Conservation (phyloP, 495 filamentous ascomycete species). For the Sabuloglossum arenarium region DNA sequence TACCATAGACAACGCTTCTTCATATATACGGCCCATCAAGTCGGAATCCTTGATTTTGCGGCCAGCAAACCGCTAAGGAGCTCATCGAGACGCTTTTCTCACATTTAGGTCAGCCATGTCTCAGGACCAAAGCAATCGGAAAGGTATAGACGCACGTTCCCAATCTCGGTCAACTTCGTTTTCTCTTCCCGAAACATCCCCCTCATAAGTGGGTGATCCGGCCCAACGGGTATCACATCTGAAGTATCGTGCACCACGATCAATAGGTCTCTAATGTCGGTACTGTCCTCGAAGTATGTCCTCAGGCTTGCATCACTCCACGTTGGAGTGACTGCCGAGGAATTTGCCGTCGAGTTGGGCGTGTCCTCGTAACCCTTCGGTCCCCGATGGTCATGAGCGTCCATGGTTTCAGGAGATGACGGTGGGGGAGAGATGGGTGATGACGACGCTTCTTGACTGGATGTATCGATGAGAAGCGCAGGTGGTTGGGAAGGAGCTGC, state of each 20-base stretch:
- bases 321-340: constrained; percentile 19
- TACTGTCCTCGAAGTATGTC: constrained; percentile 77
- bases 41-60: not conserved
- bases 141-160: constrained; percentile 20
- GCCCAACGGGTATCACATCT: constrained; percentile 48
- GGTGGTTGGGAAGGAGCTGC: constrained; percentile 22
- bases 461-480: constrained; percentile 40
- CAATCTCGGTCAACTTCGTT: constrained; percentile 60
- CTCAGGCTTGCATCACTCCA: constrained; percentile 78
- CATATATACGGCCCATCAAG: not conserved
- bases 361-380: constrained; percentile 5
- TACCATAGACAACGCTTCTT: not conserved
- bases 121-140: not conserved
- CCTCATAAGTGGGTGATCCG: constrained; percentile 67
- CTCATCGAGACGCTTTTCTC: not conserved
- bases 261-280: constrained; percentile 78
- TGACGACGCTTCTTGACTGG: constrained; percentile 39
- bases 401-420: constrained; percentile 32
- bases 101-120: not conserved
- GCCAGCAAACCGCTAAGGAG: not conserved
- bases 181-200: constrained; percentile 72
- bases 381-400: not conserved
- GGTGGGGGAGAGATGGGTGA: constrained; percentile 41
- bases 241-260: constrained; percentile 82
- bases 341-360: constrained; percentile 5